A percentile compares a stretch with the other conserved stretches of the same genome.
Conservation (phyloP, 305 asterid genomes). For the Fraxinus albicans region DNA sequence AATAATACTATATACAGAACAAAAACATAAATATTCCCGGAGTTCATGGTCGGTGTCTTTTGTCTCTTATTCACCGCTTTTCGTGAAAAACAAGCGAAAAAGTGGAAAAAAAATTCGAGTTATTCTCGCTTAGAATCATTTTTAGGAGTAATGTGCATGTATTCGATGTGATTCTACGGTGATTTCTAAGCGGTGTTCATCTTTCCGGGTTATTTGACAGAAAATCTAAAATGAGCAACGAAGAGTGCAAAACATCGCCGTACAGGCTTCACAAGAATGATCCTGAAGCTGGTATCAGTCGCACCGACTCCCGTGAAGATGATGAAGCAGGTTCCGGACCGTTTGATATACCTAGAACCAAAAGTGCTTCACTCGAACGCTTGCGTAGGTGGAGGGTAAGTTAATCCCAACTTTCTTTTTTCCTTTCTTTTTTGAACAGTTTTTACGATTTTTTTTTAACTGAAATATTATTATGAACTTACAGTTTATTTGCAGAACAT, state of each 20-base stretch:
- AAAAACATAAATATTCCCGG: background rate
- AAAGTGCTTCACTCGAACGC: constrained; percentile 73
- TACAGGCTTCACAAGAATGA: constrained; percentile 61
- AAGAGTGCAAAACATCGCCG: constrained; percentile 50
- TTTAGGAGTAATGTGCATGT: background rate
- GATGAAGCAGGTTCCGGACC: constrained; percentile 51
- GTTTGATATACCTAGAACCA: constrained; percentile 72
- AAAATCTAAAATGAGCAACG: constrained; percentile 30
- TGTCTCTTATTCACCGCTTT: background rate
- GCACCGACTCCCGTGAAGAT: constrained; percentile 29
- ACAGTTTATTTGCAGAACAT: background rate
- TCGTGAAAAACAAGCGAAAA: background rate
- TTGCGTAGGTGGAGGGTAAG: constrained; percentile 88
- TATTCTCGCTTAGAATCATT: background rate
- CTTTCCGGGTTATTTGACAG: constrained; percentile 68
- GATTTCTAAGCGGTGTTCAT: constrained; percentile 41
- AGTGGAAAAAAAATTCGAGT: background rate
- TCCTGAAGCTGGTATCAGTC: constrained; percentile 49
- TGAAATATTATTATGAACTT: background rate
- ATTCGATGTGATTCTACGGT: constrained; percentile 20
- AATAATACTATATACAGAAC: background rate
- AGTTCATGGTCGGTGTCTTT: background rate
- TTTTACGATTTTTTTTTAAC: background rate
- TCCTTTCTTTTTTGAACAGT: background rate
- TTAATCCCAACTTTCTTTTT: background rate